Conservation (phyloP, 768 basidiomycete genomes). For the Tulasnella sp. region DNA sequence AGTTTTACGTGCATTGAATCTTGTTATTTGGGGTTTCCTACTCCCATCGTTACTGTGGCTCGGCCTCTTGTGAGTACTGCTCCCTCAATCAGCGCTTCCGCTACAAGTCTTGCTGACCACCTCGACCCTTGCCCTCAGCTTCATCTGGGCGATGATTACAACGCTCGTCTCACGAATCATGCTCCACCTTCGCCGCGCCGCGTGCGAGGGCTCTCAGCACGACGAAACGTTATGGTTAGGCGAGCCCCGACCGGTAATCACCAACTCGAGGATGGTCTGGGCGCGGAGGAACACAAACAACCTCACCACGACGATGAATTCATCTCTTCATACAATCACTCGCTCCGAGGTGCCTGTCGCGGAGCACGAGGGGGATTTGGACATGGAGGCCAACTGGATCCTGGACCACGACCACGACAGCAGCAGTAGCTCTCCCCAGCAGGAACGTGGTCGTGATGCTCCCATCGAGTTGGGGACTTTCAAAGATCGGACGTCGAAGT, state of each 20-base stretch:
- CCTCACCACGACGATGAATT: background rate
- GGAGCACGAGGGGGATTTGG: background rate
- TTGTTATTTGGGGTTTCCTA: background rate
- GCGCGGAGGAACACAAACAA: background rate
- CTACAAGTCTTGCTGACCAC: background rate
- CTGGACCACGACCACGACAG: too few relatives aligned
- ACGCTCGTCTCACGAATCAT: background rate
- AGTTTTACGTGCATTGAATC: background rate
- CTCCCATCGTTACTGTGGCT: background rate
- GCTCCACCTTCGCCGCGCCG: background rate
- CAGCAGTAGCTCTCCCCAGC: too few relatives aligned
- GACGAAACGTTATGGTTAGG: background rate
- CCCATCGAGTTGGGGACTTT: background rate
- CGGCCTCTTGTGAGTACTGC: background rate
- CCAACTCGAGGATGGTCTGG: background rate
- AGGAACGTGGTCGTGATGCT: background rate
- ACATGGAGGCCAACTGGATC: background rate
- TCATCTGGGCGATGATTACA: background rate
- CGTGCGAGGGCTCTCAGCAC: background rate
- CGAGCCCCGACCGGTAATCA: background rate
- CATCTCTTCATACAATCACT: background rate
- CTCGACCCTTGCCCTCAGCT: background rate
- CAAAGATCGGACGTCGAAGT: background rate
- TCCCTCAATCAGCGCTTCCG: background rate
- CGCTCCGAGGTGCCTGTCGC: background rate